A percentile compares a stretch with the other conserved stretches of the same genome.
These are phyloP conservation scores for Omphalotus guepiniiformis DNA, from an alignment of 768 basidiomycete genomes.

Conservation along the genomic window DNA sequence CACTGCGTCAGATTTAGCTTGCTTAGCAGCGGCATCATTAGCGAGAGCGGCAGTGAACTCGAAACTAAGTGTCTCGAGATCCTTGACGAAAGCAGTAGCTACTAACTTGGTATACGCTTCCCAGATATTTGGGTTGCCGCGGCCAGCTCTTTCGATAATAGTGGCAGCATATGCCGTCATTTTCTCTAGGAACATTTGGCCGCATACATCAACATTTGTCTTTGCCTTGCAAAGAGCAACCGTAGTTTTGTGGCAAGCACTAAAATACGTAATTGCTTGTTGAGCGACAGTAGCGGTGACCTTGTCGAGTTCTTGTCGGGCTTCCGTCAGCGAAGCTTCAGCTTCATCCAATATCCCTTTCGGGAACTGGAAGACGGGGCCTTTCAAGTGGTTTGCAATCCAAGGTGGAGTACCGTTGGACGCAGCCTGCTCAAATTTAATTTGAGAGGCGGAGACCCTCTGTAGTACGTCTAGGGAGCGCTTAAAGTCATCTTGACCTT, in stretches of 20 bases:
- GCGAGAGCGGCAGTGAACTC: neutral
- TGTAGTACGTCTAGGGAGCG: neutral
- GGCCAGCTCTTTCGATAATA: neutral
- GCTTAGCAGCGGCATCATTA: neutral
- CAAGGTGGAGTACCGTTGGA: neutral
- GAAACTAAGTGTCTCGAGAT: neutral
- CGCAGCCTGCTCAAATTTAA: neutral
- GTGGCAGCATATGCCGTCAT: neutral
- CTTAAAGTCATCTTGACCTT: neutral
- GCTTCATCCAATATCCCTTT: neutral
- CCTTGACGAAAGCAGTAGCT: neutral
- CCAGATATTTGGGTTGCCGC: neutral
- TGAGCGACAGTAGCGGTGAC: neutral
- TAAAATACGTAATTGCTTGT: neutral
- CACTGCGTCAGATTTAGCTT: neutral
- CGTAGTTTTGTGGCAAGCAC: neutral
- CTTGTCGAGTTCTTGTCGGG: neutral
- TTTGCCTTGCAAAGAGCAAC: neutral
- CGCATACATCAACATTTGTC: neutral
- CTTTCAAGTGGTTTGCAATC: neutral
- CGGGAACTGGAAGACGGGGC: neutral
- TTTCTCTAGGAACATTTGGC: neutral
- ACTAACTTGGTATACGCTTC: neutral
- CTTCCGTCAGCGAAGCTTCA: neutral
- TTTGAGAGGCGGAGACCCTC: neutral